Conservation (phyloP, 805 yeast genomes). For the Cyberlindnera amylophila region DNA sequence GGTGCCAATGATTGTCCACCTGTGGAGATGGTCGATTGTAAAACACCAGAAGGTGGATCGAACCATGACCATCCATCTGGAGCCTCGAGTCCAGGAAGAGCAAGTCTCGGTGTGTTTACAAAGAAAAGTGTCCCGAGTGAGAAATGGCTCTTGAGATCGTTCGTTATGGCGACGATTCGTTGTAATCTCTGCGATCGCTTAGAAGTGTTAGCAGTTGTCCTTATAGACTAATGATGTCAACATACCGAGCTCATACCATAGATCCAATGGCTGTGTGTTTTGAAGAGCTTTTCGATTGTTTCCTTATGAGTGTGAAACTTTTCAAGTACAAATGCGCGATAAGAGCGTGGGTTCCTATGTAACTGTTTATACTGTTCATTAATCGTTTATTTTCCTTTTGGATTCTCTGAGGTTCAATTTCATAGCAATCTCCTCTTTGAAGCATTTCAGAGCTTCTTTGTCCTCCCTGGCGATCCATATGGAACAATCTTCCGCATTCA, state of each 20-base stretch:
- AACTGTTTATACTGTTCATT: no score
- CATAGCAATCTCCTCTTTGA: slow-evolving; percentile 13
- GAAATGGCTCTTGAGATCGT: slow-evolving; percentile 26
- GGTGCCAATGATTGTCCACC: slow-evolving; percentile 18
- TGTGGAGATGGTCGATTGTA: slow-evolving; percentile 9
- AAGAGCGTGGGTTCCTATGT: no score
- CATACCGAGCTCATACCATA: no score
- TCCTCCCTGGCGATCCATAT: slow-evolving; percentile 47
- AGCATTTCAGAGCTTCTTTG: slow-evolving; percentile 22
- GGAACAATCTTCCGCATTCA: slow-evolving; percentile 33
- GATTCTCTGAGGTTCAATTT: not conserved
- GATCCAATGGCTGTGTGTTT: no score
- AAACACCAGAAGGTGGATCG: slow-evolving; percentile 36
- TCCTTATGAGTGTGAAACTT: no score
- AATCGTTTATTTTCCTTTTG: not conserved
- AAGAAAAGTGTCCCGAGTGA: slow-evolving; percentile 50
- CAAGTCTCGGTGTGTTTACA: slow-evolving; percentile 38
- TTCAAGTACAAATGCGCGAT: no score
- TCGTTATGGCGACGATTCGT: slow-evolving; percentile 19
- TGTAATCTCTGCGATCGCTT: slow-evolving; percentile 4
- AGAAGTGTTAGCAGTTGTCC: no score
- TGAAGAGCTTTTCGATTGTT: no score
- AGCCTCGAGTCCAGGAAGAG: slow-evolving; percentile 34
- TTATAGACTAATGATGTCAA: no score
- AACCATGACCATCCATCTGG: slow-evolving; percentile 56